These are phyloP conservation scores for Vicia faba DNA, from an alignment of 306 rosid species.

Conservation along the genomic window DNA sequence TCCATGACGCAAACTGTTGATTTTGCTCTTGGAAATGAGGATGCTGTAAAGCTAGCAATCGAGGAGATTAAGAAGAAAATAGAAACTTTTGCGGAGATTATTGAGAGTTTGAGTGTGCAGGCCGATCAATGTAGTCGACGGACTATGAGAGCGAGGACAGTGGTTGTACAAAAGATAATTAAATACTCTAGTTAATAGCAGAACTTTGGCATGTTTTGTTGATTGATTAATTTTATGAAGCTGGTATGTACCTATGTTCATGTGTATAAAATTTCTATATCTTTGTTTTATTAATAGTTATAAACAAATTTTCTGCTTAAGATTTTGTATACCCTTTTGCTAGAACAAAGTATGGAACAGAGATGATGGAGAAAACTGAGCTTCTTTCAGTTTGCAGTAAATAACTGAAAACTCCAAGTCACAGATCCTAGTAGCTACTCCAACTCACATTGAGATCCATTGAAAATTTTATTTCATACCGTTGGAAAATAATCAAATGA, in stretches of 20 bases:
- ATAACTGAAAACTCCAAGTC: too few species aligned
- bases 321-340: too few species aligned
- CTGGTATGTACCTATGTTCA: slow-evolving; percentile 9
- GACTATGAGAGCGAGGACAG: slow-evolving; percentile 69
- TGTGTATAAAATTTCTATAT: slow-evolving; percentile 30
- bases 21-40: slow-evolving; percentile 76
- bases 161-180: slow-evolving; percentile 62
- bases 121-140: slow-evolving; percentile 64
- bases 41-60: slow-evolving; percentile 63
- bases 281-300: background rate
- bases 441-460: too few species aligned
- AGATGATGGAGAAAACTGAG: too few species aligned
- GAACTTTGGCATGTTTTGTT: background rate
- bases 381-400: too few species aligned
- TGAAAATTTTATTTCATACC: too few species aligned
- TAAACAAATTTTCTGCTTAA: too few species aligned
- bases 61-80: slow-evolving; percentile 84
- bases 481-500: too few species aligned
- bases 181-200: slow-evolving; percentile 39
- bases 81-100: slow-evolving; percentile 52
- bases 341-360: too few species aligned
- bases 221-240: slow-evolving; percentile 30
- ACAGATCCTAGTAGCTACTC: too few species aligned
- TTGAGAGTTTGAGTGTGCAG: slow-evolving; percentile 63
- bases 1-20: slow-evolving; percentile 56